Base-by-base conservation (phyloP, 345 rosid genomes). In the Brassica nigra region DNA sequence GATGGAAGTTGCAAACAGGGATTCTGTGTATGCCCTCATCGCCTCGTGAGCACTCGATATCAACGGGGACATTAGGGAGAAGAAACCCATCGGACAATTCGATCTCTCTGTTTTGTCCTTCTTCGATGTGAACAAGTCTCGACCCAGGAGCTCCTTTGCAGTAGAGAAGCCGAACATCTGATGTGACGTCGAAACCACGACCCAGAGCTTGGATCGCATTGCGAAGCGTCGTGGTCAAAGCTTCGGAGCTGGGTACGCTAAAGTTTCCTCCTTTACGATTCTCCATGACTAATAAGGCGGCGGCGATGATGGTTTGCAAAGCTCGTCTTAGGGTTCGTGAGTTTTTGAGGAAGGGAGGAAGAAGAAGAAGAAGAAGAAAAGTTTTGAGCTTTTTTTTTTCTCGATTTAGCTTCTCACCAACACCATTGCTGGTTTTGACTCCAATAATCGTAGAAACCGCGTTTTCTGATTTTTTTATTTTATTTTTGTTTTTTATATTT, bases 161-260 rank as follows among this genome's bases (percentile, higher is more conserved):
- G 74, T 92, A 95, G 6, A 95, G 81, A 76, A 95, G 90, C 81
- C 99, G 86, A 52, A 93, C 92, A 87, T 95, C 98, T 8, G 96
- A 95, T 75, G 98, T 91, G 39, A 95, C 99, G 85, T 92, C 95
- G 74, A 92, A 92, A 66, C 97, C 97, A 61, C 98, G 91, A 62
- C 98, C 99, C 83, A 95, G 20, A 82, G 99, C 97, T 80, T 93
- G 97, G 84, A 95, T 89, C 82, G 97, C 90, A 87, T 90, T 91
- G 70, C 65, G 86, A 31, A 93, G 86, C 62, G 97, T 95, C 47
- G 97, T 82, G 39, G 83, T 82, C 88, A 95, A 80, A 66, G 94
- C 92, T 82, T 89, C 92, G 0, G 83, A 83, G 70, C 80, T 80
- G 29, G 76, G 16, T 20, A 75, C 23, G 69, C 69, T 76, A 8